Evolutionary conservation across 306 rosid genomes (phyloP), one percentile per base, ranked within the genome.

Genomic region (Lagenaria siceraria): DNA sequence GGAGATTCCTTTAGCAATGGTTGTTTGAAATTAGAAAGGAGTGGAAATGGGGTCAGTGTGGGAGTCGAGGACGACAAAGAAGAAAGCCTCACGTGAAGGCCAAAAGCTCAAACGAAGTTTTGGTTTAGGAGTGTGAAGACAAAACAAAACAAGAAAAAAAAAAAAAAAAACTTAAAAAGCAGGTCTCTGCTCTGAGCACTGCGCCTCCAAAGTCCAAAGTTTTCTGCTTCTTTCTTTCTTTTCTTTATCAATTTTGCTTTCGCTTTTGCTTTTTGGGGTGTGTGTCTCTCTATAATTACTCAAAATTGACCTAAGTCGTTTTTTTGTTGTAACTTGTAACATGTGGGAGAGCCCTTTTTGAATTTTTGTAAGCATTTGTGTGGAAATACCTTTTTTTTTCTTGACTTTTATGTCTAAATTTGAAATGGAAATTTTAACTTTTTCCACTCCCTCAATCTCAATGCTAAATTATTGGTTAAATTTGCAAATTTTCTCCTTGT

Each of bases 1-100:
- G 10, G 74, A 69, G 72, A 69, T 48, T 78, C 54, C 18, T 12
- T 78, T 21, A 74, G 27, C 74, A 49, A 31, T 63, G 79, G 82
- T 40, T 74, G 54, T 78, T 46, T 83, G 80, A 83, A 76, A 68
- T 72, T 42, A 75, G 78, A 64, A 80, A 72, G 54, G 42, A 53
- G 35, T 53, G 58, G 7, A 54, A 33, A 75, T 31, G 62, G 77
- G 61, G 78, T 19, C 11, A 51, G 49, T 31, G 29, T 7, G 13
- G 14, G 77, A 25, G 77, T 33, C 21, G 55, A 60, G 12, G 8
- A 72, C 48, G 70, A 18, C 25, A 25, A 25, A 46, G 75, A 38
- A 31, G 77, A 48, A 38, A 40, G 21, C 80, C 78, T 87, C 92
- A 85, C 96, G 96, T 88, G 93, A 82, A 87, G 12, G 77, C 18